These are phyloP conservation scores for Entrophospora sp. DNA, from an alignment of 192 early-diverging fungal genomes.

Conservation along the genomic window DNA sequence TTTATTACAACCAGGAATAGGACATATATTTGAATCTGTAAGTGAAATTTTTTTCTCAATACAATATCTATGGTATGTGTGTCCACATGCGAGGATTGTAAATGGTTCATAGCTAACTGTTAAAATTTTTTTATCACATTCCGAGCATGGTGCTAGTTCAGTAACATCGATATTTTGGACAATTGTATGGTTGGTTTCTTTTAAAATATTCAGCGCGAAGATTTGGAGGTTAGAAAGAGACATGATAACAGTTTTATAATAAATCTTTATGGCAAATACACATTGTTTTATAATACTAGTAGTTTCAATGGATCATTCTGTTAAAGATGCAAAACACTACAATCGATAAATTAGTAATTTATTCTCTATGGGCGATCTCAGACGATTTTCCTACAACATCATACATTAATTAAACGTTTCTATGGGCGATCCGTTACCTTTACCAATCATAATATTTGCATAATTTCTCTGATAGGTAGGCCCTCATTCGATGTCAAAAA, in stretches of 20 bases:
- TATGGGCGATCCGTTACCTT: no score
- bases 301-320: no score
- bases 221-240: neutral
- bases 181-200: neutral
- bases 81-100: neutral
- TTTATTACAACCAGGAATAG: neutral
- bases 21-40: neutral
- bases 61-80: neutral
- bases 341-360: no score
- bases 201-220: neutral
- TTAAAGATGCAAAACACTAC: no score
- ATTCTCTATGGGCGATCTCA: no score
- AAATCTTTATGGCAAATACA: no score
- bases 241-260: neutral
- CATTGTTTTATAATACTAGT: no score
- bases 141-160: neutral
- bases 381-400: no score
- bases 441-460: no score
- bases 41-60: conserved; percentile 4
- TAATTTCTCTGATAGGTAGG: no score
- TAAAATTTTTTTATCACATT: neutral
- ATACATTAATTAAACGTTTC: no score
- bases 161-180: neutral
- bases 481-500: no score
- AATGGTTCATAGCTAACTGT: neutral